These are phyloP conservation scores for Dendrocalamus latiflorus DNA, from an alignment of 202 grass and related monocot species.

Conservation along the genomic window DNA sequence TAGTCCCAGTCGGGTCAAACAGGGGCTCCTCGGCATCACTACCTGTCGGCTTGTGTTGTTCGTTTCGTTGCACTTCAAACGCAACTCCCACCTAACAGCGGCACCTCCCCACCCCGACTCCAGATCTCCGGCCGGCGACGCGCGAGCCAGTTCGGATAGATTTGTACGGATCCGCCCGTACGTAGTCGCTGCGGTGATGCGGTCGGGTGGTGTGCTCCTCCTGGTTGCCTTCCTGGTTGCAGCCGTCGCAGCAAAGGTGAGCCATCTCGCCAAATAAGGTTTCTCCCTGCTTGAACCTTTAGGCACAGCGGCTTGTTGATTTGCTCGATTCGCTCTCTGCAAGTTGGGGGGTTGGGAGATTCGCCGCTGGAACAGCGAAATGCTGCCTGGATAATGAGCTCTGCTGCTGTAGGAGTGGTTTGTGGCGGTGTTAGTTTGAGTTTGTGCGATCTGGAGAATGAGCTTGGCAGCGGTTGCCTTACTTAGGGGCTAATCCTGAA, in stretches of 20 bases:
- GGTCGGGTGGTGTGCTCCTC: background rate
- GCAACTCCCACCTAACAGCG: background rate
- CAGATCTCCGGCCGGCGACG: slow-evolving; percentile 36
- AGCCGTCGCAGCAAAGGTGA: slow-evolving; percentile 5
- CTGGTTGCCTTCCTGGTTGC: slow-evolving; percentile 13
- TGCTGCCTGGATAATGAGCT: background rate
- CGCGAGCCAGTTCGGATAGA: background rate
- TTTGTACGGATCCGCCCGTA: background rate
- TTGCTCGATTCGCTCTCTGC: background rate
- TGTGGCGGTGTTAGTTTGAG: background rate
- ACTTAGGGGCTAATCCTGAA: background rate
- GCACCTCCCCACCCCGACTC: background rate
- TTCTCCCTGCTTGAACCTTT: background rate
- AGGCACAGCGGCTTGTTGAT: background rate
- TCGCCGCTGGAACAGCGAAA: background rate
- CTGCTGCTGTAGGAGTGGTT: background rate
- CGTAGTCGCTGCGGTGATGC: slow-evolving; percentile 18
- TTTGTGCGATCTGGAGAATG: background rate
- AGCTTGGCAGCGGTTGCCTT: background rate
- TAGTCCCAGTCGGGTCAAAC: too few relatives aligned
- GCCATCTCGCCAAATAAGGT: too few relatives aligned
- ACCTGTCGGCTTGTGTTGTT: background rate
- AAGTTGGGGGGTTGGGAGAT: background rate
- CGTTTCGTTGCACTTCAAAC: background rate
- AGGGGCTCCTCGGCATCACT: background rate